A percentile compares a stretch with the other conserved stretches of the same genome.
These are phyloP conservation scores for Penicillium lagena DNA, from an alignment of 495 filamentous ascomycete genomes.

Conservation along the genomic window DNA sequence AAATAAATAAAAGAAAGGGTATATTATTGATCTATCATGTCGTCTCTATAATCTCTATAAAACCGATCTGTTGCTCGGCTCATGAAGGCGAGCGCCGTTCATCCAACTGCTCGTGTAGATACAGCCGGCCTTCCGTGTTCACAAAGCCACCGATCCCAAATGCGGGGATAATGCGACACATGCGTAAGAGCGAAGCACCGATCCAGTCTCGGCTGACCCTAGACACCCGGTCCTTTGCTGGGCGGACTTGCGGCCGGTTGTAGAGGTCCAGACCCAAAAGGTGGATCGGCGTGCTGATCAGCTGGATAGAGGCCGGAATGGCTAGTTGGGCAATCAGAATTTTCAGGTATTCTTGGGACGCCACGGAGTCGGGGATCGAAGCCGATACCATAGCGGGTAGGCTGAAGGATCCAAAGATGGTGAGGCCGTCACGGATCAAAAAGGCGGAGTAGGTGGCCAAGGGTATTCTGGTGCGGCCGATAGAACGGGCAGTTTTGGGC, in stretches of 20 bases:
- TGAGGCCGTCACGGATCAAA: constrained; percentile 70
- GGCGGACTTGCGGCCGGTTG: constrained; percentile 49
- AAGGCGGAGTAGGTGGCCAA: constrained; percentile 54
- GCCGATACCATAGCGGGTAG: constrained; percentile 45
- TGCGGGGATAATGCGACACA: constrained; percentile 81
- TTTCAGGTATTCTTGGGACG: constrained; percentile 28
- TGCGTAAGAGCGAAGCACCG: constrained; percentile 63
- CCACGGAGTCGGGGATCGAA: constrained; percentile 30
- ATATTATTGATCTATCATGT: constrained; percentile 19
- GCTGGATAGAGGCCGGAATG: constrained; percentile 71
- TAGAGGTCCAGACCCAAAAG: constrained; percentile 80
- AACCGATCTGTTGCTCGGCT: background rate
- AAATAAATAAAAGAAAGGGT: constrained; percentile 12
- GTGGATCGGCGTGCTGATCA: constrained; percentile 78
- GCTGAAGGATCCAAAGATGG: constrained; percentile 87
- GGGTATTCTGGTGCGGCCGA: constrained; percentile 46
- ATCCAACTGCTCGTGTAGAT: constrained; percentile 24
- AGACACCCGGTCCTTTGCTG: constrained; percentile 47
- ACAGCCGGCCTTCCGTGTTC: constrained; percentile 52
- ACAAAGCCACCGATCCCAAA: constrained; percentile 87
- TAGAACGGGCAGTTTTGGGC: constrained; percentile 18
- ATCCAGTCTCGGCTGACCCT: constrained; percentile 68
- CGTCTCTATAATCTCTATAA: no score
- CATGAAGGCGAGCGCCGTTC: constrained; percentile 7
- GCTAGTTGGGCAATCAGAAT: constrained; percentile 62